Percentiles rank a stretch among this genome's conserved stretches.
Conservation (phyloP, 805 yeast genomes). For the Torulaspora gathmanii region DNA sequence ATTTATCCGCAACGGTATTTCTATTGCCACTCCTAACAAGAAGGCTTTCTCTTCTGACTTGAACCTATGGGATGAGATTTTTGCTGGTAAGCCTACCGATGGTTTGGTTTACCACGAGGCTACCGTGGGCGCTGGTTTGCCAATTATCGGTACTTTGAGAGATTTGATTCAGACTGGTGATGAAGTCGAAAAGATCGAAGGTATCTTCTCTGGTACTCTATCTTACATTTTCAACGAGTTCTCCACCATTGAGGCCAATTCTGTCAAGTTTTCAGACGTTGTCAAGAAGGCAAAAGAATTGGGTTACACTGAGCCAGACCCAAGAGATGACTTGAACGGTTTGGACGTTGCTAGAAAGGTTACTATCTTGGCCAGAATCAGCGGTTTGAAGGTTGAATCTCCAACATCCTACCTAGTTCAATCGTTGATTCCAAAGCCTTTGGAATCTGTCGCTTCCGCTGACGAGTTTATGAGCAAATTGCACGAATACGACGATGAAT, state of each 20-base stretch:
- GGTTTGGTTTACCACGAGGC: constrained; percentile 94
- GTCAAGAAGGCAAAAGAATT: constrained; percentile 81
- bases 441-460: constrained; percentile 68
- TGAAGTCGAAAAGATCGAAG: constrained; percentile 84
- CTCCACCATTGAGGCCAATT: constrained; percentile 60
- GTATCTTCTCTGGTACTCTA: constrained; percentile 92
- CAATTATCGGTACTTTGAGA: constrained; percentile 81
- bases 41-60: constrained; percentile 87
- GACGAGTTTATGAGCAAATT: constrained; percentile 75
- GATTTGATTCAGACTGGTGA: constrained; percentile 93
- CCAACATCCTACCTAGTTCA: constrained; percentile 93
- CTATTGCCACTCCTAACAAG: constrained; percentile 97
- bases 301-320: constrained; percentile 99
- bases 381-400: constrained; percentile 79
- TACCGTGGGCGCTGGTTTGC: constrained; percentile 98
- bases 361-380: constrained; percentile 87
- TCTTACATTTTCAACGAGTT: constrained; percentile 93
- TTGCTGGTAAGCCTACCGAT: constrained; percentile 50
- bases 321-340: constrained; percentile 98
- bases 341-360: constrained; percentile 98
- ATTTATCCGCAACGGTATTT: constrained; percentile 70
- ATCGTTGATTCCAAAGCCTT: constrained; percentile 81
- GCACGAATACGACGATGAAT: constrained; percentile 77
- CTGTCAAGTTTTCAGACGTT: constrained; percentile 79
- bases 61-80: constrained; percentile 71